phyloP scores from a whole-genome alignment of 768 basidiomycete species.

The Rhodotorula graminis region DNA sequence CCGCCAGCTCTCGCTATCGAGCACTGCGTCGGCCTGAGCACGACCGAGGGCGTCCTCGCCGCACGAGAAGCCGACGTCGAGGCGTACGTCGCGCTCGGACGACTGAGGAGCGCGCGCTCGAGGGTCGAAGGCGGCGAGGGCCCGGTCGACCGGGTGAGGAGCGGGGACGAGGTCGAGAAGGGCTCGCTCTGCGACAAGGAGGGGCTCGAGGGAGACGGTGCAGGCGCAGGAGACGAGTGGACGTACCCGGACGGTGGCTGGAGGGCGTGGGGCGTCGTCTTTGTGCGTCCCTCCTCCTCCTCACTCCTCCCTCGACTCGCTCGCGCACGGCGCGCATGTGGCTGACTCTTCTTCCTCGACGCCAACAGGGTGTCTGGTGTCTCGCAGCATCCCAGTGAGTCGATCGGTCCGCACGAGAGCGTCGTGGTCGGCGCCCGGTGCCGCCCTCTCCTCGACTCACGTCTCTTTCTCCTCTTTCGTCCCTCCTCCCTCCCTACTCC shows the following conservation, averaged over 20 bases:
- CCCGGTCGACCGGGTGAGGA: too few species aligned
- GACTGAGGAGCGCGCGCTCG: not conserved
- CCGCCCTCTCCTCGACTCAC: too few species aligned
- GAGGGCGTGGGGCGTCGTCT: slow-evolving; percentile 18
- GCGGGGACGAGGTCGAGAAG: not conserved
- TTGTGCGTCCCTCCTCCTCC: slow-evolving; percentile 2
- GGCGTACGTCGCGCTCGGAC: not conserved
- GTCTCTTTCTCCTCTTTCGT: not conserved
- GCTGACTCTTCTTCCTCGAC: not conserved
- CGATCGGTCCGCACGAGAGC: too few species aligned
- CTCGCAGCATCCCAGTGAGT: not conserved
- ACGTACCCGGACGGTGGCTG: slow-evolving; percentile 25
- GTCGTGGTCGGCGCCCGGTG: too few species aligned
- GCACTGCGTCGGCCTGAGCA: not conserved
- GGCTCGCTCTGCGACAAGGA: not conserved
- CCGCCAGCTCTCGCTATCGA: not conserved
- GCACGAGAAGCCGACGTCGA: not conserved
- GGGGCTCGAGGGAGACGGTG: not conserved
- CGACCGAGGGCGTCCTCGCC: not conserved
- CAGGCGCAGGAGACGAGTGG: slow-evolving; percentile 2
- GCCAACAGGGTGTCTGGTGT: slow-evolving; percentile 1
- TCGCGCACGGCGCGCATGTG: not conserved
- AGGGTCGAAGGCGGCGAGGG: not conserved
- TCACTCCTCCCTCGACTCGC: not conserved
- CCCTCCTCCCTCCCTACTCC: too few species aligned